These are phyloP conservation scores for Incumbomyces lentus DNA, from an alignment of 2,329 filamentous ascomycete species.

Conservation along the genomic window DNA sequence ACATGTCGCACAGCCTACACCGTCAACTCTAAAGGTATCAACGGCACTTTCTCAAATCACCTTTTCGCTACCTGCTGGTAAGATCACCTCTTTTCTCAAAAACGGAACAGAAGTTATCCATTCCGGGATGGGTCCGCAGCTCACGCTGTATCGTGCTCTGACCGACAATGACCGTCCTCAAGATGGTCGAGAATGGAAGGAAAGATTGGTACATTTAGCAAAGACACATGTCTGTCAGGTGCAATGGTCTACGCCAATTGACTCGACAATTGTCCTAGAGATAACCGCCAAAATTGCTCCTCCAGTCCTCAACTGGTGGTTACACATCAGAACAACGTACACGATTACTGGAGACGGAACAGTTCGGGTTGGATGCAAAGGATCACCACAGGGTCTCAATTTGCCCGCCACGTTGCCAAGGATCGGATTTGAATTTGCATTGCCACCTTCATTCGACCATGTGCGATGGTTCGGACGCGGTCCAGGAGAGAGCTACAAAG, in stretches of 20 bases:
- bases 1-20: background rate
- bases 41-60: background rate
- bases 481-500: conserved; percentile 55
- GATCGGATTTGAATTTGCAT: conserved; percentile 49
- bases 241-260: conserved; percentile 22
- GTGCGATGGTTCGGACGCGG: conserved; percentile 55
- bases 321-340: conserved; percentile 28
- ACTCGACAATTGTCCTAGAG: conserved; percentile 22
- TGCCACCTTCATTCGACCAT: conserved; percentile 37
- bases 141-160: conserved; percentile 50
- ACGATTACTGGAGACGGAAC: conserved; percentile 26
- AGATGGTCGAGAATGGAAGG: conserved; percentile 49
- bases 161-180: conserved; percentile 54
- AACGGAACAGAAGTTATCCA: conserved; percentile 3
- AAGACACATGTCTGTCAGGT: conserved; percentile 29
- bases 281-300: conserved; percentile 46
- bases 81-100: background rate
- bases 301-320: conserved; percentile 52
- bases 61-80: conserved; percentile 5
- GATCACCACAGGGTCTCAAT: background rate
- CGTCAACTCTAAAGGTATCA: background rate
- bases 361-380: conserved; percentile 36
- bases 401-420: conserved; percentile 39
- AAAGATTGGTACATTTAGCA: conserved; percentile 24
- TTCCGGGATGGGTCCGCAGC: conserved; percentile 20